A percentile compares a stretch with the other conserved stretches of the same genome.
phyloP scores from a whole-genome alignment of 805 yeast genomes.

The Saturnispora sekii region DNA sequence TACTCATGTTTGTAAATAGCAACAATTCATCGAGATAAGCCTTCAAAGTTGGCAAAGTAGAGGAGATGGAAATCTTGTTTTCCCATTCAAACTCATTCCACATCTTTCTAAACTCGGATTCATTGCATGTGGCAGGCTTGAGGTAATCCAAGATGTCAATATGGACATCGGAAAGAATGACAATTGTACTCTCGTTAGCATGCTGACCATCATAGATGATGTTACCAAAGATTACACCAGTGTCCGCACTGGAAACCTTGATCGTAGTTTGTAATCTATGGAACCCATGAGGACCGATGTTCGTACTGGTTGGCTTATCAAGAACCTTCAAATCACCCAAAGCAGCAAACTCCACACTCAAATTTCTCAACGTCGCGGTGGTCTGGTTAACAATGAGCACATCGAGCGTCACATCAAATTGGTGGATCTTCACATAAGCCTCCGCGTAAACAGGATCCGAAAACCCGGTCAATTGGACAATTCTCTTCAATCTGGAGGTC shows the following conservation, averaged over 20 bases:
- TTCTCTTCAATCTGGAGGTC: constrained; percentile 74
- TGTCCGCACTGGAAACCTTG: constrained; percentile 93
- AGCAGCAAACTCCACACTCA: constrained; percentile 91
- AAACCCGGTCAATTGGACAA: constrained; percentile 93
- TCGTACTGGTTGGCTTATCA: constrained; percentile 81
- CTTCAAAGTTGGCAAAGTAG: constrained; percentile 55
- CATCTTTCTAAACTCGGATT: constrained; percentile 87
- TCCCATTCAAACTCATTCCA: constrained; percentile 99
- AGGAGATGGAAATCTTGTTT: constrained; percentile 84
- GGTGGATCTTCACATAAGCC: constrained; percentile 92
- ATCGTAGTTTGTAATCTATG: constrained; percentile 80
- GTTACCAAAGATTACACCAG: constrained; percentile 96
- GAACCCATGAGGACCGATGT: constrained; percentile 96
- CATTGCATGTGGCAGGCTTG: constrained; percentile 87
- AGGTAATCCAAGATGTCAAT: constrained; percentile 96
- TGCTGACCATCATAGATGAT: constrained; percentile 94
- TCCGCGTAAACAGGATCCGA: constrained; percentile 98
- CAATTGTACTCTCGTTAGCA: constrained; percentile 80
- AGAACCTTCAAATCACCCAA: constrained; percentile 92
- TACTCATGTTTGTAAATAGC: constrained; percentile 85
- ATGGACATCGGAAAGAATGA: constrained; percentile 87
- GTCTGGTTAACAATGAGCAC: constrained; percentile 94
- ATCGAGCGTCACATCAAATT: constrained; percentile 90
- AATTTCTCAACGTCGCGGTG: constrained; percentile 75
- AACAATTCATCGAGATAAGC: constrained; percentile 69